Base-by-base conservation (phyloP, 139 green algal species). In the Haematococcus sp. region DNA sequence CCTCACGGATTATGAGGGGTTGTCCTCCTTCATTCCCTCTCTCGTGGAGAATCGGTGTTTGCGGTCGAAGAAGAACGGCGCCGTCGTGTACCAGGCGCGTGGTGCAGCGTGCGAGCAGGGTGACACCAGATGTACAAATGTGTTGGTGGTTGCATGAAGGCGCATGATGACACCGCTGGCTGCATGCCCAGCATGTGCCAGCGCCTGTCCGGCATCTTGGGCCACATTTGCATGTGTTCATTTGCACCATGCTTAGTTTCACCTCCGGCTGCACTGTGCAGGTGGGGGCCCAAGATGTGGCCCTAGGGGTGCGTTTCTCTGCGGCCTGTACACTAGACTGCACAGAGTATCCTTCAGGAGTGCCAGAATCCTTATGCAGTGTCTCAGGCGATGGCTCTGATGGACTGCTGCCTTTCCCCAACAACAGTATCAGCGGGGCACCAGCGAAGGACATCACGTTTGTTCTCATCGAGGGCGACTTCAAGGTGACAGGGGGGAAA, bases 211-310 rank as follows among this genome's bases (percentile, higher is more conserved):
- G 7, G 40, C 40, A 19, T 7, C 40, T 7, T 11, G 11, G 7
- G 40, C 7, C 40, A 49, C 40, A 49, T 11, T 19, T 49, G 40
- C 40, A 49, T 49, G 11, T n/a, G n/a, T n/a, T n/a, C n/a, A n/a
- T n/a, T n/a, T n/a, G n/a, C n/a, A n/a, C n/a, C n/a, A n/a, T n/a
- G n/a, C n/a, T n/a, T n/a, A n/a, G n/a, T n/a, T n/a, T n/a, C n/a
- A n/a, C n/a, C n/a, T n/a, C n/a, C n/a, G n/a, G n/a, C n/a, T n/a
- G n/a, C n/a, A n/a, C n/a, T n/a, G n/a, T 33, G 35, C 83, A 97
- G 89, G 85, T 95, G 3, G 92, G 89, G 0, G 83, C 89, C 22
- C 90, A 97, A 66, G 84, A 93, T 11, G 73, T 97, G 28, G 88
- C 87, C 3, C 73, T 97, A 67, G 93, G 93, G 3, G 59, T 94